phyloP scores from a whole-genome alignment of 257 asterid species.

The Parsonsia alboflavescens region DNA sequence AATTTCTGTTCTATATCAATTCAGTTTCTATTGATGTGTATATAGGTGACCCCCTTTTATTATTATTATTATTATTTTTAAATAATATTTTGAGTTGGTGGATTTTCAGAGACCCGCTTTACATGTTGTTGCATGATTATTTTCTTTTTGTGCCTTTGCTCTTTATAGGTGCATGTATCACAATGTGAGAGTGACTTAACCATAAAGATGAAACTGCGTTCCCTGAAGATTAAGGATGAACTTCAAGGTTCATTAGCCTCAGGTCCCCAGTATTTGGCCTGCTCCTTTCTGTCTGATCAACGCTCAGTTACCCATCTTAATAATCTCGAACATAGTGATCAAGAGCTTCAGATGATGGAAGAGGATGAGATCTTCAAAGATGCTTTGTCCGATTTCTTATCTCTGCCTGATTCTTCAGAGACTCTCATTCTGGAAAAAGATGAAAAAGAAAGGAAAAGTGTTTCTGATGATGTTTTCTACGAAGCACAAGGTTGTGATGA shows the following conservation, averaged over 20 bases:
- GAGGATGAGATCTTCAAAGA: constrained; percentile 88
- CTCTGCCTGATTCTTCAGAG: constrained; percentile 66
- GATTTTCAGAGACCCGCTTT: constrained; percentile 3
- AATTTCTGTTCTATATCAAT: neutral
- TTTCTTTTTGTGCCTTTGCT: constrained; percentile 9
- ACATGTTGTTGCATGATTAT: neutral
- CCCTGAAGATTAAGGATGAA: constrained; percentile 84
- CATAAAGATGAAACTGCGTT: constrained; percentile 84
- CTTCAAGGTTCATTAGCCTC: constrained; percentile 69
- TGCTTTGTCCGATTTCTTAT: constrained; percentile 78
- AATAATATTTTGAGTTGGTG: neutral
- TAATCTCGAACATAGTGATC: constrained; percentile 40
- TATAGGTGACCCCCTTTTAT: neutral
- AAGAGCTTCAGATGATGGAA: constrained; percentile 43
- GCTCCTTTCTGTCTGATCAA: constrained; percentile 64
- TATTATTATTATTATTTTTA: too few relatives aligned
- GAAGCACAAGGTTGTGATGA: constrained; percentile 85
- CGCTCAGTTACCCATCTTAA: constrained; percentile 36
- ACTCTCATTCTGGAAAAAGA: constrained; percentile 53
- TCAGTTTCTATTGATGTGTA: neutral
- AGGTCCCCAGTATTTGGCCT: constrained; percentile 68
- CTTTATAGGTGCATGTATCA: constrained; percentile 73
- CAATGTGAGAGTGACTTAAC: constrained; percentile 65
- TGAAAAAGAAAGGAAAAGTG: constrained; percentile 31
- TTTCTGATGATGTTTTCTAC: constrained; percentile 60